These are phyloP conservation scores for Lachnellula hyalina DNA, from an alignment of 2,329 filamentous ascomycete species.

Conservation along the genomic window DNA sequence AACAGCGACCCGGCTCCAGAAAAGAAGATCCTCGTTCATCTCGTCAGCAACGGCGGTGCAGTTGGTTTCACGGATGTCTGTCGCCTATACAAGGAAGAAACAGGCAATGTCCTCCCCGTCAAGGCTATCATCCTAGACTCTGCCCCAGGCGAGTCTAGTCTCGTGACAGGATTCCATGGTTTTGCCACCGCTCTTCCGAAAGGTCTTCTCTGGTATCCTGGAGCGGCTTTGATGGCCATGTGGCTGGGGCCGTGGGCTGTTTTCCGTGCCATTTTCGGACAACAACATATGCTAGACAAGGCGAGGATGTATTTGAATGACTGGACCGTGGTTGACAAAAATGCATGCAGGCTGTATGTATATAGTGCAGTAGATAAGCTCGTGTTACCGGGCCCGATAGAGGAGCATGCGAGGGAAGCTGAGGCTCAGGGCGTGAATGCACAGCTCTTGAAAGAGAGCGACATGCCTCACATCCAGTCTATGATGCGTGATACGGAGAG, in stretches of 20 bases:
- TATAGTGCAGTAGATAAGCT: constrained; percentile 19
- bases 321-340: constrained; percentile 8
- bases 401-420: constrained; percentile 16
- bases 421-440: constrained; percentile 8
- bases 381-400: constrained; percentile 11
- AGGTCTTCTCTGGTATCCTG: constrained; percentile 2
- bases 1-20: constrained; percentile 4
- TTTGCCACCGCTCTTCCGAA: constrained; percentile 2
- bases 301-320: constrained; percentile 10
- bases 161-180: neutral
- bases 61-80: constrained; percentile 10
- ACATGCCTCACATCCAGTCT: constrained; percentile 17
- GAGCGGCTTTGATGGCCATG: neutral
- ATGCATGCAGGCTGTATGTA: constrained; percentile 20
- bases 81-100: constrained; percentile 3
- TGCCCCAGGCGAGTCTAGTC: constrained; percentile 11
- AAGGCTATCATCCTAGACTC: constrained; percentile 13
- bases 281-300: constrained; percentile 2
- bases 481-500: constrained; percentile 14
- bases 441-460: constrained; percentile 8
- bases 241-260: neutral
- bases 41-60: constrained; percentile 16
- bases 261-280: constrained; percentile 1
- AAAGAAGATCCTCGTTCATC: constrained; percentile 12
- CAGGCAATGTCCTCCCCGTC: constrained; percentile 2